Evolutionary conservation across 257 asterid genomes (phyloP), one percentile per base, ranked within the genome.

Genomic region (Dorcoceras hygrometricum): DNA sequence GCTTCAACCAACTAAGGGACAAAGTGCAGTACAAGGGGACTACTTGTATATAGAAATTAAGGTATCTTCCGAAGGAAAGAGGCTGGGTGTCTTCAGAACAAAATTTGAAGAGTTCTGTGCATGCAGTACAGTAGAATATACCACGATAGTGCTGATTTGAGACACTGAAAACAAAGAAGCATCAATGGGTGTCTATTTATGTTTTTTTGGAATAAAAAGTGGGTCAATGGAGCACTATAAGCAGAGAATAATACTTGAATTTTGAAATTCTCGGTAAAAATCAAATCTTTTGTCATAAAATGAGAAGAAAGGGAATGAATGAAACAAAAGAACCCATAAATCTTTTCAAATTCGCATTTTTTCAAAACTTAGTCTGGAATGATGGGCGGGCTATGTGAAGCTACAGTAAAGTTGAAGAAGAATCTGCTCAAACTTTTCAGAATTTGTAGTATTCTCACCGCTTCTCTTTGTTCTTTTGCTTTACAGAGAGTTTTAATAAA

Each of bases 401-500:
- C 28, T 65, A 71, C 31, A 72, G 69, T 61, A 65, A 73, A 69
- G n/a, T 56, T 29, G 83, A 62, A 70, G 65, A 71, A 63, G 81
- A 85, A 80, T 80, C 77, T 79, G 46, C 11, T 69, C 67, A 72
- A 77, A 66, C 71, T 67, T 82, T 69, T 59, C 36, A 24, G 50
- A 76, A 76, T 59, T n/a, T n/a, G n/a, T n/a, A n/a, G n/a, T n/a
- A n/a, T n/a, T n/a, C n/a, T n/a, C n/a, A n/a, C n/a, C n/a, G n/a
- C n/a, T n/a, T n/a, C n/a, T n/a, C n/a, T n/a, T n/a, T 70, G 23
- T 24, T 28, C 74, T 70, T 80, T 84, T 69, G 60, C 84, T 83
- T 84, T 79, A 60, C 63, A 39, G 48, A 66, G 75, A 67, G 73
- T 57, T 64, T 77, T 23, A 54, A 75, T 60, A 83, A 78, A 72